Evolutionary conservation across 2,329 filamentous ascomycete genomes (phyloP).

Genomic region (Colletotrichum tropicicola): DNA sequence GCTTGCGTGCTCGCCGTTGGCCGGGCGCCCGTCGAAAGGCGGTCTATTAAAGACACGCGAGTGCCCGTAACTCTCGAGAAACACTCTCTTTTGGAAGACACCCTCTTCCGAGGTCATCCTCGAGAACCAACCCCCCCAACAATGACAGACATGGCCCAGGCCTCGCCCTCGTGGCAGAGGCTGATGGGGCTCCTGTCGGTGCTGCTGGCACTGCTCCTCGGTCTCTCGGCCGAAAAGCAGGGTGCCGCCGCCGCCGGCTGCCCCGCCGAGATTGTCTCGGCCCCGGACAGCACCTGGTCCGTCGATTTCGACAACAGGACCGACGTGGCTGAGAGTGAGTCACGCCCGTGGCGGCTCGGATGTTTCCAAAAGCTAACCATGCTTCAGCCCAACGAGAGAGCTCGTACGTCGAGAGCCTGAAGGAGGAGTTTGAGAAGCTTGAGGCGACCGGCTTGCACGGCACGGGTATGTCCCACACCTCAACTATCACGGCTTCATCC

Average conservation of each 20-base stretch:
- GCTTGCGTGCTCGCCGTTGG: not conserved
- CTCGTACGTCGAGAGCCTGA: slow-evolving; percentile 14
- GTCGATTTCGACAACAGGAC: slow-evolving; percentile 24
- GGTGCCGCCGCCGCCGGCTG: slow-evolving; percentile 18
- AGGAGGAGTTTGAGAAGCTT: slow-evolving; percentile 3
- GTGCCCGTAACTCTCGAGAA: slow-evolving; percentile 3
- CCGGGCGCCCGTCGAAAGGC: slow-evolving; percentile 2
- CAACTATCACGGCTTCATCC: no score
- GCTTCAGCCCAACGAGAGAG: slow-evolving; percentile 15
- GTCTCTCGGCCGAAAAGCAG: slow-evolving; percentile 18
- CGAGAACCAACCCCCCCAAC: slow-evolving; percentile 9
- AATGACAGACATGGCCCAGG: slow-evolving; percentile 20
- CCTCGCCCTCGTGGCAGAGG: slow-evolving; percentile 28
- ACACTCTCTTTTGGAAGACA: slow-evolving; percentile 17
- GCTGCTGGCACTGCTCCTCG: slow-evolving; percentile 26
- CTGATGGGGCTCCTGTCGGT: slow-evolving; percentile 27
- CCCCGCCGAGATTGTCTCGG: slow-evolving; percentile 14
- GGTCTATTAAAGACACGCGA: slow-evolving; percentile 22
- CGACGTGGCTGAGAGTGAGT: slow-evolving; percentile 25
- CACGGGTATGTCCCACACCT: not conserved
- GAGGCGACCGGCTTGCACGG: slow-evolving; percentile 22
- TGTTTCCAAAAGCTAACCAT: not conserved
- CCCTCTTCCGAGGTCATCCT: slow-evolving; percentile 29
- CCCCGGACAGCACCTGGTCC: slow-evolving; percentile 11
- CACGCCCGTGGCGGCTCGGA: accelerated